Evolutionary conservation across 192 early-diverging fungal species (phyloP).

Genomic region (Backusella morwellensis): DNA sequence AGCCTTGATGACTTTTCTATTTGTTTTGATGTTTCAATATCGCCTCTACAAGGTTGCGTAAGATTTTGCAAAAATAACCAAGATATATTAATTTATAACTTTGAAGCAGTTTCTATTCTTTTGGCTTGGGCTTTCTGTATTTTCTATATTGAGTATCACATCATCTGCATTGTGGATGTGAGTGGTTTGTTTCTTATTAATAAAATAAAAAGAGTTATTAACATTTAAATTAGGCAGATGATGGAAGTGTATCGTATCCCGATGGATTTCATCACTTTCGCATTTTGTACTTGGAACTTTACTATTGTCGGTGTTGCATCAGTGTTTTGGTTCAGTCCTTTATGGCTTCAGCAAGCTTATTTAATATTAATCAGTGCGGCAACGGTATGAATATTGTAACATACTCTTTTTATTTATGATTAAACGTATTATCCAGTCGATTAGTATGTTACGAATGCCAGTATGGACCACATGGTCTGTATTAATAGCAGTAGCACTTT

Average conservation of each 20-base stretch:
- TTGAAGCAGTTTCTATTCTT: background rate
- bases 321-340: conserved; percentile 77
- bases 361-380: conserved; percentile 67
- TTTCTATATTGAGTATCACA: background rate
- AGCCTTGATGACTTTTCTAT: conserved; percentile 5
- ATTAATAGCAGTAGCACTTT: conserved; percentile 64
- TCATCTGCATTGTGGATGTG: conserved; percentile 6
- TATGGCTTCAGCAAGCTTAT: conserved; percentile 70
- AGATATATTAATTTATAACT: background rate
- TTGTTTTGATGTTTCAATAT: conserved; percentile 13
- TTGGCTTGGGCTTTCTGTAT: conserved; percentile 9
- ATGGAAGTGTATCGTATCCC: conserved; percentile 46
- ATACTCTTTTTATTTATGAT: background rate
- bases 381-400: conserved; percentile 50
- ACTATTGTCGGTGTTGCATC: conserved; percentile 55
- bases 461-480: conserved; percentile 74
- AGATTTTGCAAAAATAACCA: background rate
- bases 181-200: background rate
- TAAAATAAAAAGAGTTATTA: background rate
- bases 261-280: conserved; percentile 65
- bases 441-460: conserved; percentile 53
- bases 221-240: conserved; percentile 14
- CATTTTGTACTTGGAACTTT: conserved; percentile 74
- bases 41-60: conserved; percentile 3
- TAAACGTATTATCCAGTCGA: conserved; percentile 46